Conservation (phyloP, 306 rosid genomes). For the Inga leiocalycina region DNA sequence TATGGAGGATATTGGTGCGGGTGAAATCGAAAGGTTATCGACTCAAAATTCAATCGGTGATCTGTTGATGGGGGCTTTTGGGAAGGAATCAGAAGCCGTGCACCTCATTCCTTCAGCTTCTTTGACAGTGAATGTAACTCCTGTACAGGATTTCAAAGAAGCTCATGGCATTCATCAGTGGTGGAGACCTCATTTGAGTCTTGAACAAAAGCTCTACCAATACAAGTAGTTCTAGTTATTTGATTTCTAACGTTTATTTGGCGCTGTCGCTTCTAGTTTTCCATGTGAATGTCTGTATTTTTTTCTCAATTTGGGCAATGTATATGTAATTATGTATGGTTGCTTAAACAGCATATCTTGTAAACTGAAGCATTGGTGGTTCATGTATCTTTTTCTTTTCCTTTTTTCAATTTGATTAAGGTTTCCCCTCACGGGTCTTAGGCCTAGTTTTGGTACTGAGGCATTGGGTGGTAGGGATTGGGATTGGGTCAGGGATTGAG, state of each 20-base stretch:
- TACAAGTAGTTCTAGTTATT: constrained; percentile 42
- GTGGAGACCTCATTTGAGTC: constrained; percentile 67
- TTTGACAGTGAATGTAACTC: constrained; percentile 49
- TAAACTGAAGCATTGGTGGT: neutral
- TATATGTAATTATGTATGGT: neutral
- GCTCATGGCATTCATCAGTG: constrained; percentile 98
- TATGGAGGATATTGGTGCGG: constrained; percentile 88
- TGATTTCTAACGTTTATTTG: neutral
- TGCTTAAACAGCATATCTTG: neutral
- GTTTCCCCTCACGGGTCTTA: too few relatives aligned
- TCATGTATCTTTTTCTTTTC: neutral
- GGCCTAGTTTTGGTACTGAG: too few relatives aligned
- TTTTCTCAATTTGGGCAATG: neutral
- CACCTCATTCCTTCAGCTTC: constrained; percentile 94
- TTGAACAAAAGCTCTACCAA: constrained; percentile 50
- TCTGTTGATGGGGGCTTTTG: constrained; percentile 64
- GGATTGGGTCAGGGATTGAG: too few relatives aligned
- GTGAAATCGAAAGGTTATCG: constrained; percentile 76
- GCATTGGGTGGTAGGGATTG: too few relatives aligned
- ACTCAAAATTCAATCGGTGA: constrained; percentile 76
- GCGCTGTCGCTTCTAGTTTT: constrained; percentile 30
- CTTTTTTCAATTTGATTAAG: too few relatives aligned
- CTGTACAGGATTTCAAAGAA: constrained; percentile 55
- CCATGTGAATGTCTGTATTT: neutral
- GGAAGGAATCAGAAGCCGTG: constrained; percentile 70